These are phyloP conservation scores for Francoa sonchifolia DNA, from an alignment of 441 rosid genomes.

Conservation along the genomic window DNA sequence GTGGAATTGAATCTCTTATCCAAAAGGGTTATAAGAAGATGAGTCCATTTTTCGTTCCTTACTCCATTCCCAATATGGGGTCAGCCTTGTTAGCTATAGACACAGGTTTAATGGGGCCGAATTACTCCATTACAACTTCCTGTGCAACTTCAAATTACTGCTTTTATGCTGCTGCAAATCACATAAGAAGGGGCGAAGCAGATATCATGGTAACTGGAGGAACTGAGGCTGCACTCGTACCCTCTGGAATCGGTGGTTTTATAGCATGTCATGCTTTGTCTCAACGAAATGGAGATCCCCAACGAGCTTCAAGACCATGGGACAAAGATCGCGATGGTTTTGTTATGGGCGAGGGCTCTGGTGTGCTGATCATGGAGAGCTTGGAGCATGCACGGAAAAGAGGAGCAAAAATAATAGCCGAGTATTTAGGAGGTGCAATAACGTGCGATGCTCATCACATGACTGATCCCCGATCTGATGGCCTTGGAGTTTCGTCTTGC, in stretches of 20 bases:
- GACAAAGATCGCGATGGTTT: constrained; percentile 58
- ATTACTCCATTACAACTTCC: constrained; percentile 59
- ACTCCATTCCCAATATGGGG: constrained; percentile 60
- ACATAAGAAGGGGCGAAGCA: constrained; percentile 55
- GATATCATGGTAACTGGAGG: constrained; percentile 59
- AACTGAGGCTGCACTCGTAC: constrained; percentile 42
- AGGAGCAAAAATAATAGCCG: constrained; percentile 54
- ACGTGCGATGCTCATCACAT: constrained; percentile 69
- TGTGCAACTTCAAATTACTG: constrained; percentile 69
- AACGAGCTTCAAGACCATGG: constrained; percentile 59
- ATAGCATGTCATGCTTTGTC: constrained; percentile 53
- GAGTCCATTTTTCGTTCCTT: constrained; percentile 61
- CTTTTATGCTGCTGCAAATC: constrained; percentile 55
- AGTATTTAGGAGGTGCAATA: constrained; percentile 49
- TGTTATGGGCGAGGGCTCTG: constrained; percentile 65
- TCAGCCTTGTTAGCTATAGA: constrained; percentile 57
- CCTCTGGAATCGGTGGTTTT: constrained; percentile 44
- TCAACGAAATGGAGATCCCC: constrained; percentile 45
- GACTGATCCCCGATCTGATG: constrained; percentile 56
- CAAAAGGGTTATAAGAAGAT: constrained; percentile 51
- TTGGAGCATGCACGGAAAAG: constrained; percentile 61
- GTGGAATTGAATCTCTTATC: constrained; percentile 42
- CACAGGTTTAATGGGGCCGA: constrained; percentile 60
- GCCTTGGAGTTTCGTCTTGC: constrained; percentile 60
- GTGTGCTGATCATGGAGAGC: constrained; percentile 63